Evolutionary conservation across 73 alveolate species (phyloP), one percentile per base, ranked within the genome.

Genomic region (Paramecium caudatum): DNA sequence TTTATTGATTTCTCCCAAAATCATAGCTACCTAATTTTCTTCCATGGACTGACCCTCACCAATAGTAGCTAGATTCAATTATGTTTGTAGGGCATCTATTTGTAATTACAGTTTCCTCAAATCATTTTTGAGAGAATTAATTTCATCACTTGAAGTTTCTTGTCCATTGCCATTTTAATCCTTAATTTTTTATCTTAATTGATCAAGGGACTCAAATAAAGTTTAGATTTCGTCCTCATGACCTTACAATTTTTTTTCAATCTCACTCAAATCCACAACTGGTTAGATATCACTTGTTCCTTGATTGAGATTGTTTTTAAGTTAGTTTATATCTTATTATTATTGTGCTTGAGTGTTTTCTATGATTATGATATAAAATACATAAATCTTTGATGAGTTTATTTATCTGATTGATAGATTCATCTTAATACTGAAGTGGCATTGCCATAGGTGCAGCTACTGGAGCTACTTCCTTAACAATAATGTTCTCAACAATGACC

Each of bases 1-100:
- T 74, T 74, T 74, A 21, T 74, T 74, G 4, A 74, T 41, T 41
- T 74, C 88, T 41, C 47, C 88, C 34, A 74, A 41, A 4, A 74
- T 74, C 5, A 74, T 36, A 16, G 62, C 62, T 21, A 74, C 47
- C 10, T 74, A 21, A 74, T 45, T 74, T 43, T 65, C 88, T 16
- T 74, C 4, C 43, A 41, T 41, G 10, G 19, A 43, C 43, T 37
- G 27, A 9, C 88, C 88, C 5, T 37, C 21, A 9, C 88, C 88
- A 45, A 74, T 39, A 27, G 88, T 12, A 4, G 88, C 65, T 74
- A 74, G 43, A 43, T 74, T 74, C 19, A 74, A 43, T 74, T 74
- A 45, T 37, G 88, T 74, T 39, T 74, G 43, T 21, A 74, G 16
- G 16, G 43, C 43, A 17, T 74, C 88, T 15, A 74, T 37, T 74